Conservation (phyloP, 1,284 basidiomycete genomes). For the Hymenochaete sp. region DNA sequence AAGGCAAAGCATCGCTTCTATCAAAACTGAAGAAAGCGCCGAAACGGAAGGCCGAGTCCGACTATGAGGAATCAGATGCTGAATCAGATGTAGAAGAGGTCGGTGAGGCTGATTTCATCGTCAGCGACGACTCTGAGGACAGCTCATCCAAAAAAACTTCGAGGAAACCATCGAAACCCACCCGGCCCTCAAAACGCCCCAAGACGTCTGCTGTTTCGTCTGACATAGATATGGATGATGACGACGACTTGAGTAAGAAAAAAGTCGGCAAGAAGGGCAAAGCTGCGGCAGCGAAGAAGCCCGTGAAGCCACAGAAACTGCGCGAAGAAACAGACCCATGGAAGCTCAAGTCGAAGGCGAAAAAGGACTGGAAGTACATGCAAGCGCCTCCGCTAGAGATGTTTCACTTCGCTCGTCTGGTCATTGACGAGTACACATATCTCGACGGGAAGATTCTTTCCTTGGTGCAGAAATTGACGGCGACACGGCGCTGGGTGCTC, state of each 20-base stretch:
- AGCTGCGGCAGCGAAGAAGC: slow-evolving; percentile 37
- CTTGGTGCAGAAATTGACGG: slow-evolving; percentile 69
- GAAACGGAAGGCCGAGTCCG: slow-evolving; percentile 20
- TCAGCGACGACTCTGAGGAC: slow-evolving; percentile 22
- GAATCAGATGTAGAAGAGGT: slow-evolving; percentile 7
- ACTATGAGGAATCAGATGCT: slow-evolving; percentile 18
- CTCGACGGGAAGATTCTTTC: slow-evolving; percentile 74
- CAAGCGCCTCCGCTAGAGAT: slow-evolving; percentile 80
- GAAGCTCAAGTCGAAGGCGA: slow-evolving; percentile 55
- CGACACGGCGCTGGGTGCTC: slow-evolving; percentile 86
- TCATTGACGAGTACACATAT: slow-evolving; percentile 95
- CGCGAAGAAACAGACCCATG: slow-evolving; percentile 72
- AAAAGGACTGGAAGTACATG: slow-evolving; percentile 73
- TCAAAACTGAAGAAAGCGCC: slow-evolving; percentile 20
- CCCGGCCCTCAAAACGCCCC: slow-evolving; percentile 37
- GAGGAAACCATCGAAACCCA: slow-evolving; percentile 23
- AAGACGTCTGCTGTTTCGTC: slow-evolving; percentile 17
- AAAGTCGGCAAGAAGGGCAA: slow-evolving; percentile 38
- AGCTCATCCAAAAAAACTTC: slow-evolving; percentile 23
- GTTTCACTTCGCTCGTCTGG: slow-evolving; percentile 84
- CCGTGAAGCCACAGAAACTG: slow-evolving; percentile 53
- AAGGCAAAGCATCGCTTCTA: slow-evolving; percentile 10
- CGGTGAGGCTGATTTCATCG: slow-evolving; percentile 23
- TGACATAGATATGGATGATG: slow-evolving; percentile 21
- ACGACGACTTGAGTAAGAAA: slow-evolving; percentile 28